Base-by-base conservation (phyloP, 768 basidiomycete genomes). In the Naganishia friedmannii region DNA sequence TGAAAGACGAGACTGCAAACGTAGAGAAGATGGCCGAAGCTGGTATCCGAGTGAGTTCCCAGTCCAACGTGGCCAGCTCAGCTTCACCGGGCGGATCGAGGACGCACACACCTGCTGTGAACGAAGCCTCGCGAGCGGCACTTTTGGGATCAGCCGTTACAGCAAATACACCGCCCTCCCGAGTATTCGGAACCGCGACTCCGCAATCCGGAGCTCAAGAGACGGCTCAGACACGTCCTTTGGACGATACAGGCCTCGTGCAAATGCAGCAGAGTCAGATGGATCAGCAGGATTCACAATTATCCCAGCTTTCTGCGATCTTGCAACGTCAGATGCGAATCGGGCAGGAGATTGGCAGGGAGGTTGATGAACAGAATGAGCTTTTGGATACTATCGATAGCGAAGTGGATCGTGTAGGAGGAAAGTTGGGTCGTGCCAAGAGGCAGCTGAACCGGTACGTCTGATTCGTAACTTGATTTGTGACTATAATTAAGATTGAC, bases 1-100 rank as follows among this genome's bases (percentile, higher is more conserved):
- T 97, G 74, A 89, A 90, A 81, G 92, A 93, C 78, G 94, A 97
- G 79, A 89, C 91, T 83, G 90, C 90, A 83, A 91, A 89, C 83
- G 83, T 96, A 69, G 87, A 87, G 46, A 87, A 87, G 84, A 91
- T 95, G 85, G 88, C 92, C 51, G 89, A 90, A 39, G 87, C 90
- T 55, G 89, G 79, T 86, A 34, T 86, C 86, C 70, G 87, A 86
- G 74, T 83, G 81, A 37, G 67, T 21, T 51, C 73, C 26, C 9
- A 13, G 26, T 45, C 15, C 60, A 65, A 37, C 34, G 53, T 58
- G 28, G 60, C 29, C 26, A 51, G n/a, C 48, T 51, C 48, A 51
- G 17, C 60, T n/a, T 73, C 74, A 63, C 70, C 72, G 53, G 72
- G 73, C 8, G 67, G 45, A 3, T 42, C 65, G 1, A 46, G 66